Evolutionary conservation across 78 protist genomes (phyloP), one percentile per base, ranked within the genome.

Genomic region (Dictyostelium discoideum): DNA sequence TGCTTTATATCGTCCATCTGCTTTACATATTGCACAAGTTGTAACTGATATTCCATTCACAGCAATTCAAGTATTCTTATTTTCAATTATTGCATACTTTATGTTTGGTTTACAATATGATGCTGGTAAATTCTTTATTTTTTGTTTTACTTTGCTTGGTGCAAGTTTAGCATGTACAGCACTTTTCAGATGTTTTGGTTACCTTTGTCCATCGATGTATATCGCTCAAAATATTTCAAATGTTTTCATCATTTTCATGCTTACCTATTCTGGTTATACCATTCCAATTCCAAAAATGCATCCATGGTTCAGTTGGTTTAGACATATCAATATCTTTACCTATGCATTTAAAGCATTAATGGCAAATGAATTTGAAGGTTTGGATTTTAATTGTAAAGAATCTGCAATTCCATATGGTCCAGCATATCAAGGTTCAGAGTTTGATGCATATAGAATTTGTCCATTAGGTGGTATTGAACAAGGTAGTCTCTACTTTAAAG

Each of bases 271-370:
- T 22, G 96, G 96, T 37, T 92, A 92, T 24, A 79, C 92, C 2
- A 18, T 84, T 22, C 85, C 92, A 46, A 39, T 54, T 5, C 29
- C 40, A 8, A 92, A 92, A 39, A 92, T 92, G 92, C 89, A 92
- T 40, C 85, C 84, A 32, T 92, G 96, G 96, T 92, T 92, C 78
- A 11, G 57, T 20, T 92, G 96, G 96, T 85, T 92, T 72, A 26
- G 42, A 86, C 32, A 60, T 60, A 67, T 92, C 79, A 81, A 81
- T 63, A 79, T 78, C 39, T 39, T 92, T 24, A 20, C 57, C 50
- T 92, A 92, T 69, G 88, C 89, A 26, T 92, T 92, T 67, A 81
- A 82, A 26, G 95, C 87, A 13, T 16, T 92, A 3, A 85, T 92
- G 65, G 48, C 69, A 24, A 92, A 92, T 57, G 95, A 92, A 42